Conservation (phyloP, 2,329 filamentous ascomycete genomes). For the Epichloe sp. region DNA sequence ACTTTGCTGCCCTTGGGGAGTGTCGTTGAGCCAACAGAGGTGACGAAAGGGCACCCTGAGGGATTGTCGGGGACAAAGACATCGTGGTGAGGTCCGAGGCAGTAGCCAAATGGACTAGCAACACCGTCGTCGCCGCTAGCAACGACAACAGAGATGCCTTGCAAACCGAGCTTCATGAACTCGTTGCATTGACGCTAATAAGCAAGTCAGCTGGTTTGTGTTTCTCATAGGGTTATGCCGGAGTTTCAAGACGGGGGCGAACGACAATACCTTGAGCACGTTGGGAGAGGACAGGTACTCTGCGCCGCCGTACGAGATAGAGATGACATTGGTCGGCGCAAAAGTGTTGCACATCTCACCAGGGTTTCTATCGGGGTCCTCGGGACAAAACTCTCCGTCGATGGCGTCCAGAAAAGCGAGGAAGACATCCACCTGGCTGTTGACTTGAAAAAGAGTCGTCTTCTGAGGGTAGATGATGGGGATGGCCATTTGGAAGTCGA, state of each 20-base stretch:
- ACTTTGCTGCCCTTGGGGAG: slow-evolving; percentile 7
- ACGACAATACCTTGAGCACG: slow-evolving; percentile 24
- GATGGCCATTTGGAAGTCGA: slow-evolving; percentile 42
- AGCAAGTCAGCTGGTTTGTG: not conserved
- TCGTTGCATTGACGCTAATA: slow-evolving; percentile 25
- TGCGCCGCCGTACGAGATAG: slow-evolving; percentile 22
- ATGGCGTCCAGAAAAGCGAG: slow-evolving; percentile 33
- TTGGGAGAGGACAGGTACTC: slow-evolving; percentile 25
- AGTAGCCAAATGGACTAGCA: slow-evolving; percentile 7
- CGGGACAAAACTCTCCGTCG: slow-evolving; percentile 38
- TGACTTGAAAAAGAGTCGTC: slow-evolving; percentile 32
- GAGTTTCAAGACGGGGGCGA: not conserved
- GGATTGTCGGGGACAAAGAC: slow-evolving; percentile 35
- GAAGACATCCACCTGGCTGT: slow-evolving; percentile 25
- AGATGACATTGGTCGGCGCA: slow-evolving; percentile 24
- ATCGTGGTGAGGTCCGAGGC: slow-evolving; percentile 18
- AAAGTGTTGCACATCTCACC: slow-evolving; percentile 14
- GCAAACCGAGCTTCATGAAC: slow-evolving; percentile 33
- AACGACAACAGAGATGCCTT: slow-evolving; percentile 27
- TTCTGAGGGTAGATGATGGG: slow-evolving; percentile 38
- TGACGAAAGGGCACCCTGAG: slow-evolving; percentile 34
- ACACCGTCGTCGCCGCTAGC: slow-evolving; percentile 20
- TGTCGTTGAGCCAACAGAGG: slow-evolving; percentile 36
- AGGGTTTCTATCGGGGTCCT: slow-evolving; percentile 32
- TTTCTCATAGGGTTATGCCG: no score